Evolutionary conservation across 139 green algal genomes (phyloP), one percentile per base, ranked within the genome.

Genomic region (Volvox africanus): DNA sequence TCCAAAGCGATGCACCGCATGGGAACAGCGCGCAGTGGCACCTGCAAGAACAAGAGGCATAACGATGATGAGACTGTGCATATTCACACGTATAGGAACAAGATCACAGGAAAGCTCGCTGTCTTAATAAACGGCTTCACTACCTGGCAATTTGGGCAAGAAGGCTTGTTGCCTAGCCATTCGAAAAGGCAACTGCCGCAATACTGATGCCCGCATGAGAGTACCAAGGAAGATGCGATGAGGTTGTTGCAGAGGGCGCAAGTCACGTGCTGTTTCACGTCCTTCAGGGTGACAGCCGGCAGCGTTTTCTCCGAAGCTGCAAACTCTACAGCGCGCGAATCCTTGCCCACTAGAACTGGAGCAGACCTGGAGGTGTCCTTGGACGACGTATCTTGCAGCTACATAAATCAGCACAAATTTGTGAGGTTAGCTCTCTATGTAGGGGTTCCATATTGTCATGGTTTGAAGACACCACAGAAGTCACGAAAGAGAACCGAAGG

Each of bases 131-230:
- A 55, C 65, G 24, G 24, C 21, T 55, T 14, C 32, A 50, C 61
- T 44, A 92, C 92, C 88, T 94, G 92, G 86, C 93, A 95, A 21
- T 86, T 91, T 0, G 93, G 93, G 77, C 93, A 95, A 16, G 35
- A 71, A 0, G 86, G 88, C 81, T 91, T 93, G 61, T 89, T 77
- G 30, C 82, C 82, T 0, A 95, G 69, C 36, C 83, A 88, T 28
- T 89, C 86, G 32, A 92, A 93, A 13, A 95, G 61, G 87, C 93
- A 95, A 19, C 82, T 88, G 3, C 93, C 93, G 81, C 93, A 95
- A 77, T 93, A 95, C 17, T 91, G 68, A 61, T 95, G 93, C 9
- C 88, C 91, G 89, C 93, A 95, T 18, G 77, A 85, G 1, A 95
- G 81, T 24, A 95, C 83, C 30, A 95, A 77, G 0, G 80, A 92